phyloP scores from a whole-genome alignment of 495 filamentous ascomycete genomes.

The Lindgomyces ingoldianus region DNA sequence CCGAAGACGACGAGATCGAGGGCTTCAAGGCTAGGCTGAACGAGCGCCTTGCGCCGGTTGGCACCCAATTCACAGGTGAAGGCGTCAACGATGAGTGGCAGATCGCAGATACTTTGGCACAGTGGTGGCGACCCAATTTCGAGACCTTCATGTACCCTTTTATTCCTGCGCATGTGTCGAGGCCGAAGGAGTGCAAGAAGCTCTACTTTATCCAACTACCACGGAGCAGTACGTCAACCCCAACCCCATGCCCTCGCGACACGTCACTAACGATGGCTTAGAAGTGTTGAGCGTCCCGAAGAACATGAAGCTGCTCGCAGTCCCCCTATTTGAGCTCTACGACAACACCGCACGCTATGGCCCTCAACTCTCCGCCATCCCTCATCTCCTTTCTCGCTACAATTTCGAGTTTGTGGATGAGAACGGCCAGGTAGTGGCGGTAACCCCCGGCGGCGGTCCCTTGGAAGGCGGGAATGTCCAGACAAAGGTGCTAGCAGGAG shows the following conservation, averaged over 20 bases:
- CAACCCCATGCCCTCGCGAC: background rate
- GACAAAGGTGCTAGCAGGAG: conserved; percentile 76
- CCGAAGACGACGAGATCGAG: conserved; percentile 84
- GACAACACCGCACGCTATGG: conserved; percentile 95
- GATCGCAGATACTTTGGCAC: conserved; percentile 88
- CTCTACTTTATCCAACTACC: conserved; percentile 95
- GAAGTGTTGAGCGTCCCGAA: conserved; percentile 97
- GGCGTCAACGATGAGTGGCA: conserved; percentile 89
- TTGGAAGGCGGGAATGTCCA: conserved; percentile 56
- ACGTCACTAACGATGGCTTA: conserved; percentile 42
- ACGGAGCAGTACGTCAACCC: conserved; percentile 70
- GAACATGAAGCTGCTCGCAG: conserved; percentile 98
- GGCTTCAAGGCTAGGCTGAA: conserved; percentile 92
- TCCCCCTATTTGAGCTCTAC: conserved; percentile 95
- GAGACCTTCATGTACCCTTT: conserved; percentile 99
- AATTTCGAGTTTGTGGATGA: conserved; percentile 99
- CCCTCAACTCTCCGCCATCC: conserved; percentile 92
- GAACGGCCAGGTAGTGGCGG: conserved; percentile 79
- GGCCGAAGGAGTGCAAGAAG: conserved; percentile 99
- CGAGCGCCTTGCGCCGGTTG: conserved; percentile 87
- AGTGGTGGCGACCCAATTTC: conserved; percentile 99
- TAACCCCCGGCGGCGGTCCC: conserved; percentile 73
- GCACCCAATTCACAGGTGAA: conserved; percentile 81
- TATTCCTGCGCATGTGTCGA: conserved; percentile 88
- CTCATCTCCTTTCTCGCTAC: conserved; percentile 87